Conservation (phyloP, 805 yeast genomes). For the Kazachstania kunashirensis region DNA sequence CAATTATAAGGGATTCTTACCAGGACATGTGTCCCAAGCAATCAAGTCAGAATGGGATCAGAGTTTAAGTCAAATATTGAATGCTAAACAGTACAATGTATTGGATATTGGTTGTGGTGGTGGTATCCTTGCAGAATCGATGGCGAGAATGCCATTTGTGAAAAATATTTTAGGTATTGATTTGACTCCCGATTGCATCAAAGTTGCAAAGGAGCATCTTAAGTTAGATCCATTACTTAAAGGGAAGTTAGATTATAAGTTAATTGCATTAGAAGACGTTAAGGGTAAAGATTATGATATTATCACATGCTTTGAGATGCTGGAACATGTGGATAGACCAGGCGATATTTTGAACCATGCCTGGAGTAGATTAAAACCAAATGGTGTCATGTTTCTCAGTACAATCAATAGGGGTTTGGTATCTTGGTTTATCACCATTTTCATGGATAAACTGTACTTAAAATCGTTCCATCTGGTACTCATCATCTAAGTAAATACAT, state of each 20-base stretch:
- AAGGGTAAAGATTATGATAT: constrained; percentile 49
- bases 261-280: constrained; percentile 51
- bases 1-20: constrained; percentile 51
- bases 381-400: constrained; percentile 75
- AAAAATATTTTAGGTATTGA: constrained; percentile 71
- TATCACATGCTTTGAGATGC: constrained; percentile 85
- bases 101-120: constrained; percentile 98
- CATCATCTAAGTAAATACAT: constrained; percentile 84
- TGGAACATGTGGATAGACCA: constrained; percentile 90
- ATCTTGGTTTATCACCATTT: constrained; percentile 87
- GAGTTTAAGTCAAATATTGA: constrained; percentile 26
- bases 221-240: constrained; percentile 52
- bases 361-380: constrained; percentile 51
- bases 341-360: constrained; percentile 62
- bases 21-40: constrained; percentile 40
- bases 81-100: constrained; percentile 36
- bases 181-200: constrained; percentile 70
- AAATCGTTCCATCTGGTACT: constrained; percentile 86
- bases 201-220: constrained; percentile 68
- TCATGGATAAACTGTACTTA: constrained; percentile 68
- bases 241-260: constrained; percentile 48
- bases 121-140: constrained; percentile 80
- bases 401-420: constrained; percentile 84
- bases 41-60: constrained; percentile 47
- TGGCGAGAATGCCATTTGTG: constrained; percentile 66